Percentiles rank a stretch among this genome's conserved stretches.
Evolutionary conservation across 2,329 filamentous ascomycete species (phyloP).

Genomic region (Cladosporium sp.): DNA sequence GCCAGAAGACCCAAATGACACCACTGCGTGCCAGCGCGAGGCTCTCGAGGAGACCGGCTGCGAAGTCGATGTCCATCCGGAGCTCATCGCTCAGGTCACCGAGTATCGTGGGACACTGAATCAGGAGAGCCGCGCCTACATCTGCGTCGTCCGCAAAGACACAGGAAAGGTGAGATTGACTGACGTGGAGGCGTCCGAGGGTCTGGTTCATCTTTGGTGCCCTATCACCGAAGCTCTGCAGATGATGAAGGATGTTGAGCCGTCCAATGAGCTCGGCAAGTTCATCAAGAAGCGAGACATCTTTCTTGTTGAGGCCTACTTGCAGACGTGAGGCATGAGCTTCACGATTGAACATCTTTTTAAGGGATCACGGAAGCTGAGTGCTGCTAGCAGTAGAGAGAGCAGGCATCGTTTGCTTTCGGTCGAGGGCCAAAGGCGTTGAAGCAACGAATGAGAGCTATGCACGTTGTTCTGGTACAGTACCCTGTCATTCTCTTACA

Average conservation of each 20-base stretch:
- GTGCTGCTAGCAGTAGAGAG: too few relatives aligned
- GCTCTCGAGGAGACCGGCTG: constrained; percentile 23
- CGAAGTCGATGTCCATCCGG: constrained; percentile 4
- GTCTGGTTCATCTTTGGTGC: neutral
- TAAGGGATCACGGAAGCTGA: neutral
- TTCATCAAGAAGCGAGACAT: neutral
- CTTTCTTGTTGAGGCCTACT: neutral
- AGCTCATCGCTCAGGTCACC: constrained; percentile 12
- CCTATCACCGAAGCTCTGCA: neutral
- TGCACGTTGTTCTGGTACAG: too few relatives aligned
- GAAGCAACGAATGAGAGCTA: too few relatives aligned
- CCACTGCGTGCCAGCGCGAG: constrained; percentile 13
- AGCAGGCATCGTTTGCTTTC: neutral
- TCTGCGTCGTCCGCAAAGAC: neutral
- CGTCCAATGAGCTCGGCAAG: neutral
- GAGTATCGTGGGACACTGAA: constrained; percentile 3
- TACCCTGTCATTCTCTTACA: too few relatives aligned
- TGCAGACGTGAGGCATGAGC: neutral
- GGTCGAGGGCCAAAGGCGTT: too few relatives aligned
- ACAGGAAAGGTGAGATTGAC: neutral
- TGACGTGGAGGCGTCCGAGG: neutral
- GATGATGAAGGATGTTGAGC: neutral
- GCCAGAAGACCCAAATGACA: constrained; percentile 13
- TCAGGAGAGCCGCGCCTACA: neutral
- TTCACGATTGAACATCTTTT: neutral